Evolutionary conservation across 106 monocot species (phyloP), one percentile per base, ranked within the genome.

Genomic region (Amphibolis antarctica): DNA sequence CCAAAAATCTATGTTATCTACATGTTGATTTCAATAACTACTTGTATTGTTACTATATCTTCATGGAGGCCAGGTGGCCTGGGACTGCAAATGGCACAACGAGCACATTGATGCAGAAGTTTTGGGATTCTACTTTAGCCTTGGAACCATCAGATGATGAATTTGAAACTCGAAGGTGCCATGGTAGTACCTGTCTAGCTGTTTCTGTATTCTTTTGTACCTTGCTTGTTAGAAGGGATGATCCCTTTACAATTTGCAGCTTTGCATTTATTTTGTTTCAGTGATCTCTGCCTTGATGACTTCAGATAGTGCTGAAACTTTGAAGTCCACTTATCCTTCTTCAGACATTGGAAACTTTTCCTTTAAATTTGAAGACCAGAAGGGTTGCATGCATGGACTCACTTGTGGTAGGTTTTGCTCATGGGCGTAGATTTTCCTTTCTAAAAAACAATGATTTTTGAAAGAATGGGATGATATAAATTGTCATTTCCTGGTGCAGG

Each of bases 71-170:
- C 67, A 86, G 89, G 60, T 81, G 83, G 27, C 15, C 70, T 65
- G 89, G 69, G 28, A 52, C 76, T 59, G 77, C 60, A 47, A 96
- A 84, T 82, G 86, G 77, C 55, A 79, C 71, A 71, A n/a, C n/a
- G n/a, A 82, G 63, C 66, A 82, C 90, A 44, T 82, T 86, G 78
- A 86, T 96, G 84, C 89, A 96, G 17, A 96, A 86, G 76, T 96
- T 90, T 64, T 90, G 83, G 96, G 96, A 96, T 73, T 96, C 96
- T 50, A 82, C 89, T 43, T 82, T 96, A 76, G 81, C 84, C 67
- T 59, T 96, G 53, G 96, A 96, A 11, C 89, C 84, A 29, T 74
- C 84, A 46, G 83, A 90, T 64, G 90, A 90, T 28, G 89, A 96
- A 62, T 80, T 23, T 80, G 89, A 90, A 68, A 80, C 55, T 20